These are phyloP conservation scores for Yarrowia porcina DNA, from an alignment of 805 yeast genomes.

Conservation along the genomic window DNA sequence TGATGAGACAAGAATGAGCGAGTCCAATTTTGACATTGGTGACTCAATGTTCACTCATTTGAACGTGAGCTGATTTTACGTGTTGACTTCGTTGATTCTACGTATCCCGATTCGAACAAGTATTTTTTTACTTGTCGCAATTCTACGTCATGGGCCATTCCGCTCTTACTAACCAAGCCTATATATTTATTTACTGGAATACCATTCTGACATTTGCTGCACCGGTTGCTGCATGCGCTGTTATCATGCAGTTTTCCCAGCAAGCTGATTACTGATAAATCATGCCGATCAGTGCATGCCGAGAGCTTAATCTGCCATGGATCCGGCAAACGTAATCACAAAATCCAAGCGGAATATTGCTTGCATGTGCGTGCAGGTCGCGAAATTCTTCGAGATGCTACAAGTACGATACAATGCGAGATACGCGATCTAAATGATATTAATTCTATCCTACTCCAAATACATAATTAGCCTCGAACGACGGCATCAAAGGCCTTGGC, in stretches of 20 bases:
- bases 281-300: neutral
- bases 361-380: neutral
- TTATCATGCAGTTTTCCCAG: neutral
- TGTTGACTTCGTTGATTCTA: too few relatives aligned
- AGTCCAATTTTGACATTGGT: too few relatives aligned
- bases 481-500: constrained; percentile 43
- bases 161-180: too few relatives aligned
- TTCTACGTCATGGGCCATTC: too few relatives aligned
- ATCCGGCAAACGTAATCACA: neutral
- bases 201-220: neutral
- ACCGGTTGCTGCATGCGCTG: neutral
- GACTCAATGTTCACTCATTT: too few relatives aligned
- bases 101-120: too few relatives aligned
- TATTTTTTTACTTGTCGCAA: too few relatives aligned
- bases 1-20: too few relatives aligned
- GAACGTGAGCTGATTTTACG: too few relatives aligned
- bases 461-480: constrained; percentile 15
- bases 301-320: neutral
- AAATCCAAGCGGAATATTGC: neutral
- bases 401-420: too few relatives aligned
- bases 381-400: neutral
- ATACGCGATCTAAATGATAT: neutral
- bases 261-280: neutral
- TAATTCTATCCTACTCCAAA: constrained; percentile 9
- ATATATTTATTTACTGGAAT: neutral